Base-by-base conservation (phyloP, 257 asterid species). In the Cruciata laevipes region DNA sequence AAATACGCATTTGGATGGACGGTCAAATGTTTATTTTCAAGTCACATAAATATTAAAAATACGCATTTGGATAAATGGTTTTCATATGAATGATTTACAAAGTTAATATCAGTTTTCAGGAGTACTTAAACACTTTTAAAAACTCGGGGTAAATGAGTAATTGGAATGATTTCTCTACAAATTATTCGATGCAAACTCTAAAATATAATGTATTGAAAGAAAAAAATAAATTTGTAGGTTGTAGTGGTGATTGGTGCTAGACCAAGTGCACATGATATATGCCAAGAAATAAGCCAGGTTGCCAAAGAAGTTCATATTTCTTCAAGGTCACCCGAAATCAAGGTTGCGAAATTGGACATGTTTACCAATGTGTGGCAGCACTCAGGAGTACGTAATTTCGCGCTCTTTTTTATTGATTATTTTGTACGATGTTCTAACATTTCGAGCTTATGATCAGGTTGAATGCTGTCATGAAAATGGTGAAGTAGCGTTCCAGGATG, bases 291-390 rank as follows among this genome's bases (percentile, higher is more conserved):
- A 4, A 65, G 81, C 0, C 37, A 4, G 0, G 84, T 75, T 2
- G 95, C 95, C 35, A 85, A 84, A 37, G 76, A 89, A 73, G 85
- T 87, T 64, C 88, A 87, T 78, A 78, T 85, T 67, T 82, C 96
- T 10, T 73, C 87, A 68, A 83, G 86, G 69, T 70, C 83, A 1
- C 78, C 81, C 11, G 12, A 65, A 7, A 16, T 40, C 51, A 32
- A 37, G 51, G 63, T 61, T 63, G 72, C 80, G 21, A 85, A 75
- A 42, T 31, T 76, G 31, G 85, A 72, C 12, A 70, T 8, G 56
- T 32, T 18, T 71, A 61, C 53, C 17, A 79, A 79, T 52, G 37
- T 75, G 2, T 79, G 77, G 77, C 74, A 51, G 21, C 80, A 75
- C 38, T 51, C 76, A 31, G 59, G 55, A 77, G 80, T 58, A 71